Evolutionary conservation across 352 stramenopile genomes (phyloP), one percentile per base, ranked within the genome.

Genomic region (Phytophthora brassicae): DNA sequence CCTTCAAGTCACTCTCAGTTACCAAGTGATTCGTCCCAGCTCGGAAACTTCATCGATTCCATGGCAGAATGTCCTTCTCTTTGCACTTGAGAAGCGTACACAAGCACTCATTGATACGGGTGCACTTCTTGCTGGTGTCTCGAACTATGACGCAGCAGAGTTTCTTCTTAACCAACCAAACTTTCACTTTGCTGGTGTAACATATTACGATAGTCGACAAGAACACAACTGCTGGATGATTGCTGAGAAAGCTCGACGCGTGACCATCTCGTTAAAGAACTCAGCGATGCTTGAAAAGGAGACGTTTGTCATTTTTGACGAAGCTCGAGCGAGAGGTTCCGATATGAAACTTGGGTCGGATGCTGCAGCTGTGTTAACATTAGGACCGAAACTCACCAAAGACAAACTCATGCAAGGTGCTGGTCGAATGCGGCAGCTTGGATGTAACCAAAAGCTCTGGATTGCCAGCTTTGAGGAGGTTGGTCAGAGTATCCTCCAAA

Each of bases 391-490:
- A 19, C 72, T 97, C 20, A 89, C 82, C 0, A 98, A 97, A 47
- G 92, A 97, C 62, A 97, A 97, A 47, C 54, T 98, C 2, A 96
- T 97, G 89, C 91, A 97, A 65, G 90, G 87, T 17, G 88, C 87
- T 3, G 90, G 89, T 3, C 81, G 92, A 0, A 83, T 97, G 73
- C 69, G 90, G 1, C 82, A 92, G 47, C 77, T 98, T 0, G 86
- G 81, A 9, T 74, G 66, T 0, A 43, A 74, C 13, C 86, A 97
- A 55, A 85, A 64, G 13, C 65, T 98, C 0, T 77, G 79, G 58
- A 66, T 97, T 16, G 73, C 75, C 13, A 84, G 77, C 55, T 84
- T 86, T 6, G 51, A 66, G 12, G 87, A 97, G 28, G 76, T 97
- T 4, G 71, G 66, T 41, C 70, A 81, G 46, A 77, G 64, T 56